These are phyloP conservation scores for Colletotrichum australisinense DNA, from an alignment of 2,329 filamentous ascomycete genomes.

Conservation along the genomic window DNA sequence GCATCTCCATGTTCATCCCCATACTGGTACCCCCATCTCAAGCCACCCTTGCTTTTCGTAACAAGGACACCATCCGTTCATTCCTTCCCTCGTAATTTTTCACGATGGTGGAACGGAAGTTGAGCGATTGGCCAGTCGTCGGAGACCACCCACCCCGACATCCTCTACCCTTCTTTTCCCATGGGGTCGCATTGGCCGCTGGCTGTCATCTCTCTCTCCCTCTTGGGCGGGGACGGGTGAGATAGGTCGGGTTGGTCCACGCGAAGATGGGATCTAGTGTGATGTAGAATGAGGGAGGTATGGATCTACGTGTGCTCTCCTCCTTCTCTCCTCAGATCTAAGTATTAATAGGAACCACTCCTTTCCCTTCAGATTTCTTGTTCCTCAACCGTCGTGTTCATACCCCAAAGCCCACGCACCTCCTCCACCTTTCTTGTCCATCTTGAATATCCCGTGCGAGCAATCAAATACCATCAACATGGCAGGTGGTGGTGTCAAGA, in stretches of 20 bases:
- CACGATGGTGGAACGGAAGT: slow-evolving; percentile 29
- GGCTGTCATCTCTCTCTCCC: slow-evolving; percentile 20
- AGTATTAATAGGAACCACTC: slow-evolving; percentile 27
- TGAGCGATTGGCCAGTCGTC: slow-evolving; percentile 24
- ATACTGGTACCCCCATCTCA: slow-evolving; percentile 9
- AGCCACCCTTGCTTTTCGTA: slow-evolving; percentile 21
- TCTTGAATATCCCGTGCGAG: slow-evolving; percentile 14
- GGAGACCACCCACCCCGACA: background rate
- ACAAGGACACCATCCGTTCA: background rate
- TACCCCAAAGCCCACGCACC: slow-evolving; percentile 4
- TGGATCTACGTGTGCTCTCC: background rate
- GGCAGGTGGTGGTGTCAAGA: slow-evolving; percentile 58
- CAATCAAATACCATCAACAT: slow-evolving; percentile 12
- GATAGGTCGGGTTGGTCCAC: background rate
- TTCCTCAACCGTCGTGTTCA: slow-evolving; percentile 29
- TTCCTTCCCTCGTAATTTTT: slow-evolving; percentile 12
- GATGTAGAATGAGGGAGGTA: background rate
- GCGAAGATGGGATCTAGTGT: slow-evolving; percentile 15
- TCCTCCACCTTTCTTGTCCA: background rate
- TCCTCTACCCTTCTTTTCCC: slow-evolving; percentile 11
- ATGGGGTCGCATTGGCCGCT: slow-evolving; percentile 26
- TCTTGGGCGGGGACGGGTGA: background rate
- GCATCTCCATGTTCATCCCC: slow-evolving; percentile 32
- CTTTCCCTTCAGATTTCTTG: background rate
- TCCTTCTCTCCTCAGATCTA: background rate